Base-by-base conservation (phyloP, 2,329 filamentous ascomycete species). In the Volutella citrinella region DNA sequence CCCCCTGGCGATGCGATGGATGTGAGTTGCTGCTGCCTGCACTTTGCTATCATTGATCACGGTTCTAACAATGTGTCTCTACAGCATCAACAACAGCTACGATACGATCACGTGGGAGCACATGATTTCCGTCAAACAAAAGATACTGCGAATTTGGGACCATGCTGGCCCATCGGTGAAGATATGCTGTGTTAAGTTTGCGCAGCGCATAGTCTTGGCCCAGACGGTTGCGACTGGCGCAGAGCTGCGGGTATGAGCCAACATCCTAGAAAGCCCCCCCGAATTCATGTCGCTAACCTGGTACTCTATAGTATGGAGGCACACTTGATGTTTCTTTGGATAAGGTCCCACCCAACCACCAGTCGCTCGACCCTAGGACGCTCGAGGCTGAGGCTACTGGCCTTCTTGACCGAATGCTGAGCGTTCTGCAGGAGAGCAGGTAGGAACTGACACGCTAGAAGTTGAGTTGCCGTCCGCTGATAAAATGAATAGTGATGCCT, bases 131-230 rank as follows among this genome's bases (percentile, higher is more conserved):
- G 91, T 97, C 64, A 98, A 98, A 69, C 80, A 85, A 35, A 85
- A 82, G 52, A 93, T 98, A 48, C 64, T 98, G 40, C 80, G 79
- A 40, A 80, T 93, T 54, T 96, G 94, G 91, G 91, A 96, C 51
- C 76, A 72, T 26, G 82, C 87, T 13, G 68, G 78, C 11, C 74
- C 83, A 10, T 84, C 87, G 4, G 78, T 97, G 44, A 83, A 83
- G 52, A 83, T 97, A 60, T 95, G 89, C 70, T 97, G 93, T 68
- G 84, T 97, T 73, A 98, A 98, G 64, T 98, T 98, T 61, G 84
- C 88, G 22, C 91, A 98, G 66, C 82, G 87, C 45, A 87, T 97
- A 27, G 85, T 98, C 27, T 77, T 96, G 47, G 87, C 89, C 13
- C 91, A 98, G 63, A 96, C 88, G 10, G 81, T 83, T n/a, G 87